Evolutionary conservation across 257 asterid species (phyloP).

Genomic region (Euphrasia confusa): DNA sequence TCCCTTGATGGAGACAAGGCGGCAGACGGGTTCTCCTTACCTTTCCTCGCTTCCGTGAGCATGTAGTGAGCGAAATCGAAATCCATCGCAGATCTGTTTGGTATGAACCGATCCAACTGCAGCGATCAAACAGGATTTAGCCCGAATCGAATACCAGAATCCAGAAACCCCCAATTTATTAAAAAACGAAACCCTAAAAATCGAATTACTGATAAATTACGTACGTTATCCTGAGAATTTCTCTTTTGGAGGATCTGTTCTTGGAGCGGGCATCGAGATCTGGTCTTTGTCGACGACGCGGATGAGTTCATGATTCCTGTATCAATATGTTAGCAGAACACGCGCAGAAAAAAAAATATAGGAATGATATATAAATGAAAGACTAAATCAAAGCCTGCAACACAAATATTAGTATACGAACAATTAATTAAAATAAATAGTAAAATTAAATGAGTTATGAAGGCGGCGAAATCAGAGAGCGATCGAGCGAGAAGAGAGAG

Average conservation of each 20-base stretch:
- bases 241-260: conserved; percentile 51
- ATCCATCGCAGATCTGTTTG: conserved; percentile 84
- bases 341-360: not conserved
- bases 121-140: conserved; percentile 3
- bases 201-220: not conserved
- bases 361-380: not conserved
- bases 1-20: conserved; percentile 66
- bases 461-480: conserved; percentile 10
- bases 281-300: conserved; percentile 41
- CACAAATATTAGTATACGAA: conserved; percentile 23
- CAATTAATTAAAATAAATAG: conserved; percentile 1
- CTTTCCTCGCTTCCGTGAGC: conserved; percentile 66
- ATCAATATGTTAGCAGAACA: conserved; percentile 52
- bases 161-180: not conserved
- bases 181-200: too few species aligned
- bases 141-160: not conserved
- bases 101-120: conserved; percentile 87
- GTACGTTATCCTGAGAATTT: conserved; percentile 66
- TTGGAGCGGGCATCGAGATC: conserved; percentile 61
- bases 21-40: conserved; percentile 74
- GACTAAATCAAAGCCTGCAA: conserved; percentile 33
- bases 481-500: conserved; percentile 15
- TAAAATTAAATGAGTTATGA: conserved; percentile 6
- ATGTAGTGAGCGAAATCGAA: conserved; percentile 69
- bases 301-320: conserved; percentile 55